Percentiles rank a stretch among this genome's conserved stretches.
Conservation (phyloP, 179 eudicot species). For the Kewa caespitosa region DNA sequence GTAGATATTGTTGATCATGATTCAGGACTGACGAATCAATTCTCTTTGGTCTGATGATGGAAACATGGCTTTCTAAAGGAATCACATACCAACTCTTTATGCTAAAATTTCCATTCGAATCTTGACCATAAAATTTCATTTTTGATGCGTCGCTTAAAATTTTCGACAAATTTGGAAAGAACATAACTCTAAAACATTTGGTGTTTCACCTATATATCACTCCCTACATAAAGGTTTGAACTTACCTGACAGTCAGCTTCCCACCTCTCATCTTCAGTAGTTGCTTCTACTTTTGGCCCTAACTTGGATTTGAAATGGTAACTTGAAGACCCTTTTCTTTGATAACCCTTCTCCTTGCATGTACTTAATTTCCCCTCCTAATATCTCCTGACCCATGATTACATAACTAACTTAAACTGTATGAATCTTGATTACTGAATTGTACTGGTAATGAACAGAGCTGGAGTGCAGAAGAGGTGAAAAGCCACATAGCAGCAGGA, state of each 20-base stretch:
- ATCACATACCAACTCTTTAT: neutral
- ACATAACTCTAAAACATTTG: neutral
- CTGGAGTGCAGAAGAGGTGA: slow-evolving; percentile 2
- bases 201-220: slow-evolving; percentile 15
- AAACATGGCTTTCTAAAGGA: slow-evolving; percentile 16
- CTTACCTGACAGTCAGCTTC: slow-evolving; percentile 2
- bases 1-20: neutral
- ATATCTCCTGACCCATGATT: slow-evolving; percentile 5
- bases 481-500: slow-evolving; percentile 27
- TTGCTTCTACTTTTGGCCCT: neutral
- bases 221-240: neutral
- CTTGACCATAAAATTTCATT: neutral
- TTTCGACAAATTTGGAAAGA: neutral
- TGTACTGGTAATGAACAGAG: neutral
- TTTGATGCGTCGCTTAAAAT: neutral
- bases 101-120: slow-evolving; percentile 7
- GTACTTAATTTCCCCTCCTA: too few species aligned
- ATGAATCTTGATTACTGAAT: neutral
- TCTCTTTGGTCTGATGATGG: slow-evolving; percentile 2
- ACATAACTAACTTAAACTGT: neutral
- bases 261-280: neutral
- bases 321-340: neutral
- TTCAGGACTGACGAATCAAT: too few species aligned
- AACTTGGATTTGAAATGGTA: slow-evolving; percentile 15
- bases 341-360: neutral